phyloP scores from a whole-genome alignment of 2,329 filamentous ascomycete genomes.

The Aspergillus pseudonomiae region DNA sequence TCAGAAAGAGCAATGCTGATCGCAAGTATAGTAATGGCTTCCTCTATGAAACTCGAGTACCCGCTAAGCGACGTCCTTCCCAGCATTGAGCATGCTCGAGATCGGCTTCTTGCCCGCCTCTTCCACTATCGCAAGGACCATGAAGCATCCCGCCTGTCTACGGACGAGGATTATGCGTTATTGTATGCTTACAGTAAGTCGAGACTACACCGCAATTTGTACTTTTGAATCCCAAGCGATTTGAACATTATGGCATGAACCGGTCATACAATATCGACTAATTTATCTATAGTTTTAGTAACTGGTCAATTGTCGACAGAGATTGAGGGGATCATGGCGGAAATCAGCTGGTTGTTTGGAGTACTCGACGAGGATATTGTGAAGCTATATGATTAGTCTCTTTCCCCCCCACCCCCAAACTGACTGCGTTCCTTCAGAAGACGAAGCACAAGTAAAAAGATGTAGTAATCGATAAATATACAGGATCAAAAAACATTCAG shows the following conservation, averaged over 20 bases:
- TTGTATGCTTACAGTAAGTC: slow-evolving; percentile 82
- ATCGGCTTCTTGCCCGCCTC: slow-evolving; percentile 82
- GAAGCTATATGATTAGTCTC: slow-evolving; percentile 48
- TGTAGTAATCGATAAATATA: not conserved
- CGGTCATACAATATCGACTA: not conserved
- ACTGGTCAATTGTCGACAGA: slow-evolving; percentile 63
- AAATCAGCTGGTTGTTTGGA: slow-evolving; percentile 63
- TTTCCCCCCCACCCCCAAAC: not conserved
- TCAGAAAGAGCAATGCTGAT: slow-evolving; percentile 11
- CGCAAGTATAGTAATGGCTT: slow-evolving; percentile 75
- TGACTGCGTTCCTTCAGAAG: not conserved
- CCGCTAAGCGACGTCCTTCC: slow-evolving; percentile 88
- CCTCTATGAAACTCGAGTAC: slow-evolving; percentile 91
- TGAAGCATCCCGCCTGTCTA: slow-evolving; percentile 48
- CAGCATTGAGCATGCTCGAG: slow-evolving; percentile 76
- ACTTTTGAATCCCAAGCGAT: not conserved
- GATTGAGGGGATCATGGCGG: slow-evolving; percentile 56
- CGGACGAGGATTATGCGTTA: slow-evolving; percentile 76
- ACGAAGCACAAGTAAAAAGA: not conserved
- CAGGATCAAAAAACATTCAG: not conserved
- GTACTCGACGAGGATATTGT: slow-evolving; percentile 64
- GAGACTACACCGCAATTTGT: not conserved
- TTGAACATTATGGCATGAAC: slow-evolving; percentile 4
- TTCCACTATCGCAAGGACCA: slow-evolving; percentile 81
- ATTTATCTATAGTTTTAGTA: slow-evolving; percentile 55